Conservation (phyloP, 148 eudicot species). For the Cornus florida region DNA sequence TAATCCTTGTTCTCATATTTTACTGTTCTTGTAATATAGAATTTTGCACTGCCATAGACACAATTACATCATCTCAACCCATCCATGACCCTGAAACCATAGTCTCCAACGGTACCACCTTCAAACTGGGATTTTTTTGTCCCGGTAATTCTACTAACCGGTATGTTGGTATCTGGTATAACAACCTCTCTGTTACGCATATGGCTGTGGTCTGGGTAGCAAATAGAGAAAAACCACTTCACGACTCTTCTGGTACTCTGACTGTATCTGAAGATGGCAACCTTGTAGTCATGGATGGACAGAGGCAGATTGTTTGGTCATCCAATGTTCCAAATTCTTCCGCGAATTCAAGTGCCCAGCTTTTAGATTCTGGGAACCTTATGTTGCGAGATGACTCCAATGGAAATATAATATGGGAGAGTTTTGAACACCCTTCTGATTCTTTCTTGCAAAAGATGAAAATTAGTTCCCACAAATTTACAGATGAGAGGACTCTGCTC, state of each 20-base stretch:
- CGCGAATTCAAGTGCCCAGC: constrained; percentile 17
- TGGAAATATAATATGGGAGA: constrained; percentile 34
- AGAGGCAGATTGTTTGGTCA: constrained; percentile 26
- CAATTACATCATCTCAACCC: too few species aligned
- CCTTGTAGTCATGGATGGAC: constrained; percentile 15
- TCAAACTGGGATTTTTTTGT: too few species aligned
- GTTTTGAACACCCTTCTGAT: constrained; percentile 33
- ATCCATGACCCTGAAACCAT: too few species aligned
- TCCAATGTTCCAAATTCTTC: constrained; percentile 15
- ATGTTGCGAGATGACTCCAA: constrained; percentile 4
- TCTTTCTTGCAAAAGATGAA: constrained; percentile 22
- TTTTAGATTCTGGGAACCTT: constrained; percentile 31
- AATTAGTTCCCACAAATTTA: background rate
- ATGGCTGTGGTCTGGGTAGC: constrained; percentile 27
- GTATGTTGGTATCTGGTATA: too few species aligned
- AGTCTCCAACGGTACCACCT: too few species aligned
- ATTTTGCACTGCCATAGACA: too few species aligned
- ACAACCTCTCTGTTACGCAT: too few species aligned
- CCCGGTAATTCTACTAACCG: too few species aligned
- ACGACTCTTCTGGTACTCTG: constrained; percentile 16
- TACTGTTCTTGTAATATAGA: too few species aligned
- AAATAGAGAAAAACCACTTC: constrained; percentile 25
- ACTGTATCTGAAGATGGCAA: constrained; percentile 18
- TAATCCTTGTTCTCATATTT: too few species aligned
- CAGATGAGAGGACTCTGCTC: constrained; percentile 18